Conservation (phyloP, 345 rosid genomes). For the Brassica cretica region DNA sequence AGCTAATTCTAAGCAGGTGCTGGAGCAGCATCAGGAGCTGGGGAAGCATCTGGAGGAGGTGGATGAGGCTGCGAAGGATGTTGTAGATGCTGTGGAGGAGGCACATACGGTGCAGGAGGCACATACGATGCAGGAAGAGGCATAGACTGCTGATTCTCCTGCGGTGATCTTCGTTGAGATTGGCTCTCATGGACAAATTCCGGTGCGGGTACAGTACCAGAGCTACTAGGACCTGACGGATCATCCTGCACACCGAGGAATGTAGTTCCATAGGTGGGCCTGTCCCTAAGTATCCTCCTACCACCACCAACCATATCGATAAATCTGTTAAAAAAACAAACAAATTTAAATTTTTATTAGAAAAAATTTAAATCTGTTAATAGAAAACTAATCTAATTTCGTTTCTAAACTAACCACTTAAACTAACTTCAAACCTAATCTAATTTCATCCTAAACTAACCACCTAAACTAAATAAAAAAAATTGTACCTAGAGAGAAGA, state of each 20-base stretch:
- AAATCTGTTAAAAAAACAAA: not conserved
- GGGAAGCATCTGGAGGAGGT: not conserved
- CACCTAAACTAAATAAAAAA: not conserved
- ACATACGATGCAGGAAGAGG: not conserved
- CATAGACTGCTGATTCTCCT: not conserved
- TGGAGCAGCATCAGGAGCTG: not conserved
- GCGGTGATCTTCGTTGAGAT: not conserved
- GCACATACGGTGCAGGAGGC: not conserved
- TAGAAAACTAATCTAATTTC: not conserved
- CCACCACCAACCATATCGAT: not conserved
- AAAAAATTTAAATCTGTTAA: no score
- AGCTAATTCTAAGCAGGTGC: no score
- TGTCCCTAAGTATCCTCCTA: not conserved
- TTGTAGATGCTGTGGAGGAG: not conserved
- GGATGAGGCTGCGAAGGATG: not conserved
- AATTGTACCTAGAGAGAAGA: not conserved
- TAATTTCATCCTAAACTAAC: not conserved
- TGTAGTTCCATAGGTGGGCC: not conserved
- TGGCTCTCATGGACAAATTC: not conserved
- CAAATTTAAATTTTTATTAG: no score
- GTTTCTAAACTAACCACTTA: not conserved
- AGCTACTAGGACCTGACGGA: not conserved
- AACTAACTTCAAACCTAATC: not conserved
- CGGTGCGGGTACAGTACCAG: not conserved
- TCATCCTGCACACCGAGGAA: not conserved